These are phyloP conservation scores for Rhizophora mangle DNA, from an alignment of 345 rosid genomes.

Conservation along the genomic window DNA sequence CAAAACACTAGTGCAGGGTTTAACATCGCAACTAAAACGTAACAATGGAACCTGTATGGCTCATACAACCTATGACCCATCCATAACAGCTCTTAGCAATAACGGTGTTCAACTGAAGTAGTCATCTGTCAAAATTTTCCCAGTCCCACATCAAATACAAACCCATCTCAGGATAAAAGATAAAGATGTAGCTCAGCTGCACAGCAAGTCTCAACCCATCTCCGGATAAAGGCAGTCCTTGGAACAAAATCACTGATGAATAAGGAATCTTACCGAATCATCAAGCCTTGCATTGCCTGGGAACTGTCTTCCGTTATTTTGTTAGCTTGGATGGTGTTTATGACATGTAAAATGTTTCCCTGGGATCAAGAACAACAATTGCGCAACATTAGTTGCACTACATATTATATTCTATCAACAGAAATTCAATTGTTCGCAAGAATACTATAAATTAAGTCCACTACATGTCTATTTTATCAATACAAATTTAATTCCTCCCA, in stretches of 20 bases:
- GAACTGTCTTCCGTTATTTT: conserved; percentile 78
- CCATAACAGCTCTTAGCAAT: not conserved
- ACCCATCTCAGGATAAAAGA: not conserved
- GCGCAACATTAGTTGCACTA: not conserved
- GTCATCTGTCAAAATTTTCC: not conserved
- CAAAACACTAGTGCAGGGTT: too few relatives aligned
- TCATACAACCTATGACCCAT: too few relatives aligned
- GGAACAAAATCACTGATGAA: not conserved
- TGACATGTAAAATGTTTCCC: conserved; percentile 70
- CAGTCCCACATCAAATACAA: not conserved
- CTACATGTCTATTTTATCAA: too few relatives aligned
- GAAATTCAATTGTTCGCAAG: not conserved
- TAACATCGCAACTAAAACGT: too few relatives aligned
- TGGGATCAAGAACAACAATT: conserved; percentile 20
- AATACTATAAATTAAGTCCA: not conserved
- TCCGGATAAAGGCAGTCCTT: not conserved
- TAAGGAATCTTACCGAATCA: conserved; percentile 41
- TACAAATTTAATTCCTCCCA: too few relatives aligned
- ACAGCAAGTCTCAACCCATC: not conserved
- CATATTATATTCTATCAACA: not conserved
- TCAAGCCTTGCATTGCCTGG: conserved; percentile 64
- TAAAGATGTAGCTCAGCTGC: not conserved
- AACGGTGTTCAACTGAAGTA: not conserved
- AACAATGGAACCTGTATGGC: too few relatives aligned
- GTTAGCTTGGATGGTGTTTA: conserved; percentile 79